A percentile compares a stretch with the other conserved stretches of the same genome.
Evolutionary conservation across 805 yeast genomes (phyloP).

Genomic region (Suhomyces xylopsoci): DNA sequence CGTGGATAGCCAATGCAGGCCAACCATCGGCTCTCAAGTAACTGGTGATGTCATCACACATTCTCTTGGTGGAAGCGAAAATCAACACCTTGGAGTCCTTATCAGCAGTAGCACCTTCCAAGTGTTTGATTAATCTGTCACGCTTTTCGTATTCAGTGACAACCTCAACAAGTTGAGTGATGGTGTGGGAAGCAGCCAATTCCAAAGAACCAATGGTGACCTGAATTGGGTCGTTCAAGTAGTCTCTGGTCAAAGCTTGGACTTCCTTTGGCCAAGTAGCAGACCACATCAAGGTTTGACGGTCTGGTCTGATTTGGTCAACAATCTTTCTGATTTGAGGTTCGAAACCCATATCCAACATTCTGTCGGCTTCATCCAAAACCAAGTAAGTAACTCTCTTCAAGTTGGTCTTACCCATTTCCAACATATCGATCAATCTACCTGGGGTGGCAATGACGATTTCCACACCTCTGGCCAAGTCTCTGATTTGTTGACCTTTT

Average conservation of each 20-base stretch:
- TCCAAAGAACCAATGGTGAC: slow-evolving; percentile 96
- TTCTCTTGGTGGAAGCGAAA: slow-evolving; percentile 96
- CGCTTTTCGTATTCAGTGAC: slow-evolving; percentile 90
- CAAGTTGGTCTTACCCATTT: slow-evolving; percentile 89
- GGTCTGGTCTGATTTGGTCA: slow-evolving; percentile 97
- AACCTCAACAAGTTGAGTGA: slow-evolving; percentile 90
- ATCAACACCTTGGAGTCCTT: slow-evolving; percentile 75
- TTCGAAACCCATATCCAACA: slow-evolving; percentile 99
- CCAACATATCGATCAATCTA: slow-evolving; percentile 96
- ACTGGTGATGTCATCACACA: slow-evolving; percentile 91
- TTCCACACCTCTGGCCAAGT: slow-evolving; percentile 91
- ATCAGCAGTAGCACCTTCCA: slow-evolving; percentile 73
- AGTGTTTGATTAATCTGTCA: slow-evolving; percentile 79
- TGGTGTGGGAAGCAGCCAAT: slow-evolving; percentile 93
- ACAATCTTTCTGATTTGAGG: slow-evolving; percentile 98
- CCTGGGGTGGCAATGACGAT: slow-evolving; percentile 98
- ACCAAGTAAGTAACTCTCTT: slow-evolving; percentile 96
- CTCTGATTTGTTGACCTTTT: slow-evolving; percentile 96
- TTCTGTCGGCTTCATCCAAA: slow-evolving; percentile 98
- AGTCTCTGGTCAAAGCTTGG: slow-evolving; percentile 87
- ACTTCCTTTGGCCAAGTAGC: slow-evolving; percentile 99
- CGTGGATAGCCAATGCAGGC: slow-evolving; percentile 98
- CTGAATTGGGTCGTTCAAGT: slow-evolving; percentile 89
- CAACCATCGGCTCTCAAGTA: slow-evolving; percentile 94
- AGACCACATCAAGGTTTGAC: slow-evolving; percentile 99